Base-by-base conservation (phyloP, 225 moss, liverwort and hornwort genomes). In the Takakia lepidozioides region DNA sequence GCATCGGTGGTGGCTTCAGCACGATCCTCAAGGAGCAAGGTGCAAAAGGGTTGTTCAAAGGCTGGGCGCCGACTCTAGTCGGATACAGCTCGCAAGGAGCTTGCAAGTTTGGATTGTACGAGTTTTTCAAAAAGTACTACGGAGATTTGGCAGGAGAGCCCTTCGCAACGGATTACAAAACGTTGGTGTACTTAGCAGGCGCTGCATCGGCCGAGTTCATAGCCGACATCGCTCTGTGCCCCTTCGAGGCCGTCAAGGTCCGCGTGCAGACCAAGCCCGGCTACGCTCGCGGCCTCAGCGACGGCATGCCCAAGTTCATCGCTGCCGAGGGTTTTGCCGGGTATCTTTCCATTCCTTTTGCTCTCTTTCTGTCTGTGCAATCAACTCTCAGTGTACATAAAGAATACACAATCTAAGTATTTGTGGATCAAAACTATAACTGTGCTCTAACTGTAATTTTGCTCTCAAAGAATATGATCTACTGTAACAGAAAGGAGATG, bases 221-320 rank as follows among this genome's bases (percentile, higher is more conserved):
- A 0, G 93, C 89, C 1, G 84, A 95, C 43, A 54, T 95, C 60
- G 77, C 82, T 23, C 40, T 95, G 2, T 95, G 89, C 3, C 93
- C 93, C 10, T 81, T 95, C n/a, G 93, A 95, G 67, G 93, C 89
- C 16, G 67, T 89, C 26, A 95, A 95, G 73, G 79, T 95, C 23
- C 74, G 89, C 6, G 80, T 95, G 10, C 89, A 95, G 59, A 95
- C 93, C 0, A 65, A 77, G 57, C 89, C 82, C 0, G 71, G 82
- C 39, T 95, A 79, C 49, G 86, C 93, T 20, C 75, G 74, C 0
- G 93, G 89, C 17, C 69, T 95, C 10, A 28, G 9, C 0, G 89
- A 95, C 1, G 93, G 89, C 48, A 77, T 89, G 50, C 49, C 84
- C 0, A 95, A 84, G 58, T 75, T 87, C n/a, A 47, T 89, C 27